Base-by-base conservation (phyloP, 2,329 filamentous ascomycete genomes). In the Diaporthe citri region DNA sequence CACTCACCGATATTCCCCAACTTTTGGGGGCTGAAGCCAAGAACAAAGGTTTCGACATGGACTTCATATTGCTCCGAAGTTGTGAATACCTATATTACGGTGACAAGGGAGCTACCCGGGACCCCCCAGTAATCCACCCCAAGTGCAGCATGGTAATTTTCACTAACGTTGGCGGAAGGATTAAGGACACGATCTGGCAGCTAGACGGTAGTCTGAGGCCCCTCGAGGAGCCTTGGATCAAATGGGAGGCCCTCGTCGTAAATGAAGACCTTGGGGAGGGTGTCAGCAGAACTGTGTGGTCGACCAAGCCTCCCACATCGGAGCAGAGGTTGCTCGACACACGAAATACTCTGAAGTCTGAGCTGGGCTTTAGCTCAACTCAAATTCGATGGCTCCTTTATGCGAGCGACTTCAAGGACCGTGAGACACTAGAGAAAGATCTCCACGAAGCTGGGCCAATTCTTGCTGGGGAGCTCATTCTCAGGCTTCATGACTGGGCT, bases 121-220 rank as follows among this genome's bases (percentile, higher is more conserved):
- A 22, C 6, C 59, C 59, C 1, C 39, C 39, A 43, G 39, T 5
- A 20, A 62, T 62, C 8, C 59, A 62, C 39, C 39, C 59, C n/a
- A n/a, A 62, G 9, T 62, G 59, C n/a, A 62, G 39, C 25, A 62
- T 43, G 59, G 59, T 62, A 41, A 28, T 62, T 22, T 62, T 43
- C 59, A 62, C 59, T 1, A 62, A 43, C 36, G 17, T 28, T 25
- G 39, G 39, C 2, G 59, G 59, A 43, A 43, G 59, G 13, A 62
- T 12, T 3, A 62, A 62, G 2, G 39, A 31, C n/a, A 2, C n/a
- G 2, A 43, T 62, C n/a, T 62, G 39, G 59, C 39, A 13, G 59
- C 8, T 25, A 17, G 59, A 62, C 39, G 59, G 36, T 12, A 62
- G 39, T 12, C 39, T 20, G 4, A 15, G 39, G 13, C 39, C n/a